Base-by-base conservation (phyloP, 768 basidiomycete genomes). In the Auricularia sp. region DNA sequence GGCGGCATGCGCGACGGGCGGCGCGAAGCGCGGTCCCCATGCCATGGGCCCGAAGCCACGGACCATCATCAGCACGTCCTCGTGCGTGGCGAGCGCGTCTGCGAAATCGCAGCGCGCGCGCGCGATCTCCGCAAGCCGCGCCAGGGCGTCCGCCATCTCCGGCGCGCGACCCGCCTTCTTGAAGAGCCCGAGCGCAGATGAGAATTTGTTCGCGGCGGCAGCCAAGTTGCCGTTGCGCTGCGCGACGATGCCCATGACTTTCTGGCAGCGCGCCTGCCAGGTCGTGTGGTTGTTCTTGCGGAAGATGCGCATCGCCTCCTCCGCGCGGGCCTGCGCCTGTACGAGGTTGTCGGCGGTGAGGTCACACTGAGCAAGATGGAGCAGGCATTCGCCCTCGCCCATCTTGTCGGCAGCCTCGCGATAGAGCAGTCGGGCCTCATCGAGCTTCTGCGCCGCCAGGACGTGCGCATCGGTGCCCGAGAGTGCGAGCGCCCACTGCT, bases 231-330 rank as follows among this genome's bases (percentile, higher is more conserved):
- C 56, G 34, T 59, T 59, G 56, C 56, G 56, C 34, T 59, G 56
- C 34, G 56, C 56, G 34, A 59, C 56, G 56, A 59, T 59, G 56
- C 29, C 56, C 16, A 34, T 14, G 23, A 59, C 56, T 18, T 59
- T 59, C 7, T 59, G 56, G 56, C 56, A 59, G 34, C 56, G 56
- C 11, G 56, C 56, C 34, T 59, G 56, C 56, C 56, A 59, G 3
- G 56, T 59, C 29, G 56, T 23, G 23, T 59, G 56, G 29, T 14
- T 23, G 56, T 59, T 6, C 56, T 59, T 29, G 56, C 56, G 56
- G 56, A 59, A 59, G 34, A 59, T 59, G 56, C 56, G 56, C 56
- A 59, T 59, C 21, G 56, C 56, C 56, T 59, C 56, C 34, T 59
- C 56, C 21, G 56, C 56, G 34, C n/a, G 56, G 7, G 12, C 7